Percentiles rank a stretch among this genome's conserved stretches.
phyloP scores from a whole-genome alignment of 768 basidiomycete species.

The Floccularia luteovirens region DNA sequence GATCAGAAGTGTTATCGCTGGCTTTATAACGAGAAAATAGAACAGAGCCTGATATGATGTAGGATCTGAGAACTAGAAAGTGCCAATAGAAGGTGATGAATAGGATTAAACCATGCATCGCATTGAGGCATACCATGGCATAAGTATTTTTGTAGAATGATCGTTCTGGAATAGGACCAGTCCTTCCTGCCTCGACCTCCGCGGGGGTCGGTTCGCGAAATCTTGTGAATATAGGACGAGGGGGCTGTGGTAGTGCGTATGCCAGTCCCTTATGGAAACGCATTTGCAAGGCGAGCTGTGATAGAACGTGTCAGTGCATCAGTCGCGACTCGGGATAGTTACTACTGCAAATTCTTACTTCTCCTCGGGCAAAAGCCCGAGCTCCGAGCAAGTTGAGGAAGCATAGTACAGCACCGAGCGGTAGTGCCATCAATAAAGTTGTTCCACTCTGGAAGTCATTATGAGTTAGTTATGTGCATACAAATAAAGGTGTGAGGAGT shows the following conservation, averaged over 20 bases:
- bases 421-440: constrained; percentile 70
- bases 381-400: constrained; percentile 75
- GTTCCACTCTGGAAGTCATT: constrained; percentile 73
- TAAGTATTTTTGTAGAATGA: constrained; percentile 82
- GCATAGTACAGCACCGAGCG: constrained; percentile 69
- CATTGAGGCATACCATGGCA: constrained; percentile 54
- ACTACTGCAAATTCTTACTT: constrained; percentile 34
- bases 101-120: not conserved
- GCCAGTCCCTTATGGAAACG: constrained; percentile 63
- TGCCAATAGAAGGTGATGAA: not conserved
- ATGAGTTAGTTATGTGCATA: too few species aligned
- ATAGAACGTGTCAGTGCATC: not conserved
- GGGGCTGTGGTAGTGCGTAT: constrained; percentile 57
- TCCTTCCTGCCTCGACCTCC: constrained; percentile 40
- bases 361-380: constrained; percentile 60
- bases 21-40: constrained; percentile 86
- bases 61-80: constrained; percentile 63
- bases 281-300: constrained; percentile 58
- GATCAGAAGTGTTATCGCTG: constrained; percentile 66
- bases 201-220: constrained; percentile 36
- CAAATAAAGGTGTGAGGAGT: too few species aligned
- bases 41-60: constrained; percentile 82
- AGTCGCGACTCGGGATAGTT: not conserved
- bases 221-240: constrained; percentile 70
- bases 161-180: constrained; percentile 38